These are phyloP conservation scores for Epichloe gansuensis DNA, from an alignment of 2,329 filamentous ascomycete species.

Conservation along the genomic window DNA sequence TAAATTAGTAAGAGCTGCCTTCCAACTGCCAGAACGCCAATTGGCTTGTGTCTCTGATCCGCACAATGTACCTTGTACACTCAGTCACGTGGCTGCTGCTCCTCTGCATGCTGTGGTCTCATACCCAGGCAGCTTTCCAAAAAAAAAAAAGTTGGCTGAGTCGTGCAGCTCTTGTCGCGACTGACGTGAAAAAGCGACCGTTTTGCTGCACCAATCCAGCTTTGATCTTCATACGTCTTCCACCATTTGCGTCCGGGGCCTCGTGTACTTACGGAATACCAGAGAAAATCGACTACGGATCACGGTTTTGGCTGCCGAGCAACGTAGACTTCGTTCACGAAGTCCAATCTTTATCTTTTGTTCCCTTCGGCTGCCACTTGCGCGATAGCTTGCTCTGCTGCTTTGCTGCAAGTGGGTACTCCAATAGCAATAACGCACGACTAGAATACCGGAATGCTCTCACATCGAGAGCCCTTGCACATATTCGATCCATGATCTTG, in stretches of 20 bases:
- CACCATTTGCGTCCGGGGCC: not conserved
- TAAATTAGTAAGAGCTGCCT: conserved; percentile 37
- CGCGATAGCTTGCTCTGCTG: not conserved
- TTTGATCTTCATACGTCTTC: not conserved
- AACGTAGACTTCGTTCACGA: not conserved
- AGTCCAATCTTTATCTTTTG: not conserved
- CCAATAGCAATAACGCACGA: not conserved
- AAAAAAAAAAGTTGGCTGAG: conserved; percentile 10
- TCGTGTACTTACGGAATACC: not conserved
- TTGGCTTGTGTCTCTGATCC: not conserved
- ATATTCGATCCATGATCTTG: conserved; percentile 14
- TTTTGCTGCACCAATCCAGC: not conserved
- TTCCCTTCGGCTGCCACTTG: not conserved
- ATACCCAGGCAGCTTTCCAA: conserved; percentile 12
- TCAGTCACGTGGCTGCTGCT: conserved; percentile 6
- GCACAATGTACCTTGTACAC: not conserved
- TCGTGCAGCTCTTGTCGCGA: conserved; percentile 6
- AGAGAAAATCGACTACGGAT: not conserved
- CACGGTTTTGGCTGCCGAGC: not conserved
- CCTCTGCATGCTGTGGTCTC: conserved; percentile 12
- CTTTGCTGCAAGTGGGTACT: not conserved
- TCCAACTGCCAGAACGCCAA: conserved; percentile 8
- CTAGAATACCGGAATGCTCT: not conserved
- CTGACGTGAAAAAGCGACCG: not conserved
- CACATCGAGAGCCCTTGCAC: not conserved